A percentile compares a stretch with the other conserved stretches of the same genome.
Evolutionary conservation across 768 basidiomycete genomes (phyloP).

Genomic region (Lentinula raphanica): DNA sequence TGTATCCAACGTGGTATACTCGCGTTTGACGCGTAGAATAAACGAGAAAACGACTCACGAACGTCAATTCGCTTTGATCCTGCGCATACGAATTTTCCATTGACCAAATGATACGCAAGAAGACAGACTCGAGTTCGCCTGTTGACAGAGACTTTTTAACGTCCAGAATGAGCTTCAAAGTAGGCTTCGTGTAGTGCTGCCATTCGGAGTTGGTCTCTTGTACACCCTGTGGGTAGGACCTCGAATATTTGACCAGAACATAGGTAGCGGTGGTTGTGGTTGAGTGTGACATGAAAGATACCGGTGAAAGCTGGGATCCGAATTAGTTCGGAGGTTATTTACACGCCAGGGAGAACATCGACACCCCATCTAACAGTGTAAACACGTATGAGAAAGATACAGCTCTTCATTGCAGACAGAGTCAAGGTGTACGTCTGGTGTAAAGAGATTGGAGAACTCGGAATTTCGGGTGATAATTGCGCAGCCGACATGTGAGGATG

Average conservation of each 20-base stretch:
- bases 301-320: neutral
- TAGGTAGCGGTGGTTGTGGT: conserved; percentile 58
- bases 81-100: conserved; percentile 36
- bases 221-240: conserved; percentile 43
- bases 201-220: conserved; percentile 44
- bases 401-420: too few relatives aligned
- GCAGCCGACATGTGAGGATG: neutral
- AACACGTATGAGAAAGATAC: too few relatives aligned
- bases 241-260: conserved; percentile 59
- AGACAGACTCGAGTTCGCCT: conserved; percentile 54
- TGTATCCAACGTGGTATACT: conserved; percentile 62
- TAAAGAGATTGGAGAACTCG: too few relatives aligned
- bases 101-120: conserved; percentile 61
- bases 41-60: conserved; percentile 43
- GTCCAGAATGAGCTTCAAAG: conserved; percentile 59
- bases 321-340: neutral
- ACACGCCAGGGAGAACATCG: too few relatives aligned
- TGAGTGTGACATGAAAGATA: conserved; percentile 35
- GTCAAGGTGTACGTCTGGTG: too few relatives aligned
- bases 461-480: neutral
- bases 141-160: conserved; percentile 41
- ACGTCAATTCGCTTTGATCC: conserved; percentile 53
- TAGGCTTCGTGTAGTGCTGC: conserved; percentile 75
- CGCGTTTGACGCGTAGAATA: neutral
- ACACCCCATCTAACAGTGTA: too few relatives aligned